These are phyloP conservation scores for Picochlorum sp. DNA, from an alignment of 139 green algal genomes.

Conservation along the genomic window DNA sequence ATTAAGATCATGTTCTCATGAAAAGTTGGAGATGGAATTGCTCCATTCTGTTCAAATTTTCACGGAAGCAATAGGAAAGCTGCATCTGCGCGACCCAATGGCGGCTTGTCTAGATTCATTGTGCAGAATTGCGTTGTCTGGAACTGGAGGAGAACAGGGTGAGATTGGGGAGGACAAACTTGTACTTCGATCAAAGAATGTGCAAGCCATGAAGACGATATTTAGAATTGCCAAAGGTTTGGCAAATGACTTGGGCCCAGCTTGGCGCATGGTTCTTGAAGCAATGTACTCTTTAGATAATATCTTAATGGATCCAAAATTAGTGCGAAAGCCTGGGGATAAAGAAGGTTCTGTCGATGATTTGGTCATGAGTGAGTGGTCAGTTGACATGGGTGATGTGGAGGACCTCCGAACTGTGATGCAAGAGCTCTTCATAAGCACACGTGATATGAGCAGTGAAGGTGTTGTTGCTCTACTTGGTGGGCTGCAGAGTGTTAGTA, in stretches of 20 bases:
- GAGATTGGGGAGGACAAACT: constrained; percentile 1
- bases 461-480: constrained; percentile 50
- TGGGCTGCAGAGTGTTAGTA: constrained; percentile 36
- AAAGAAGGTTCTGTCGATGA: not conserved
- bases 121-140: constrained; percentile 59
- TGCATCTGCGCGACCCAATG: constrained; percentile 48
- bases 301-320: constrained; percentile 59
- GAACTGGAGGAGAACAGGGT: not conserved
- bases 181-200: constrained; percentile 64
- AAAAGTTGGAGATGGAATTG: constrained; percentile 35
- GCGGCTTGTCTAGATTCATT: constrained; percentile 65
- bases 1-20: constrained; percentile 26
- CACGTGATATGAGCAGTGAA: constrained; percentile 44
- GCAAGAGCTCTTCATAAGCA: constrained; percentile 60
- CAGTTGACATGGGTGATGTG: constrained; percentile 35
- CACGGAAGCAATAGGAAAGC: constrained; percentile 40
- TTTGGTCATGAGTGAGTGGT: constrained; percentile 4
- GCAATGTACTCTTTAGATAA: constrained; percentile 65
- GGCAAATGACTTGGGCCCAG: constrained; percentile 37
- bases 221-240: constrained; percentile 74
- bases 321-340: not conserved
- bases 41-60: constrained; percentile 48
- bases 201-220: constrained; percentile 69
- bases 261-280: constrained; percentile 60
- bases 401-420: constrained; percentile 44